phyloP scores from a whole-genome alignment of 2,329 filamentous ascomycete genomes.

The Neospermospora avenae region DNA sequence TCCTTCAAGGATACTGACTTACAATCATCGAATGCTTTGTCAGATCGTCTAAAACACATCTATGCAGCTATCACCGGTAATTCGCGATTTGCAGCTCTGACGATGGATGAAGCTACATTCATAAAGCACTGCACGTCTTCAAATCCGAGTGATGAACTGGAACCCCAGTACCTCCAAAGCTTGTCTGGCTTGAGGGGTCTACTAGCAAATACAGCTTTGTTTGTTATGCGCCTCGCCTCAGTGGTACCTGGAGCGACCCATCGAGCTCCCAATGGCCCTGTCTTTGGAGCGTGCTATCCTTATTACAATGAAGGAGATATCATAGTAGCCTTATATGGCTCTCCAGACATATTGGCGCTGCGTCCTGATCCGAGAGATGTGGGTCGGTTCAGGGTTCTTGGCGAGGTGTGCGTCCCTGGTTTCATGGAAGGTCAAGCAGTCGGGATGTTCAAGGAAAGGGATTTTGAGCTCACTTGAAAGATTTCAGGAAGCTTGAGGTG shows the following conservation, averaged over 20 bases:
- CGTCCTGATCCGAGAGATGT: not conserved
- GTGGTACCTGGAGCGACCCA: not conserved
- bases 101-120: not conserved
- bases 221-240: not conserved
- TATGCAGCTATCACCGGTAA: not conserved
- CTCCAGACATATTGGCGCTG: not conserved
- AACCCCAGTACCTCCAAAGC: not conserved
- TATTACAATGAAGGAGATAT: not conserved
- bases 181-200: not conserved
- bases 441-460: not conserved
- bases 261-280: not conserved
- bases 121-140: not conserved
- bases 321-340: not conserved
- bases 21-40: not conserved
- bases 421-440: not conserved
- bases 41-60: not conserved
- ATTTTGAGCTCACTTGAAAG: not conserved
- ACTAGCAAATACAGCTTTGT: not conserved
- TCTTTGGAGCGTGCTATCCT: not conserved
- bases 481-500: not conserved
- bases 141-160: not conserved
- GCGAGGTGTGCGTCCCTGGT: not conserved
- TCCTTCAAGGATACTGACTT: not conserved
- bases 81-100: not conserved
- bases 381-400: not conserved